Evolutionary conservation across 2,329 filamentous ascomycete species (phyloP), one percentile per base, ranked within the genome.

Genomic region (Diaporthe destruens): DNA sequence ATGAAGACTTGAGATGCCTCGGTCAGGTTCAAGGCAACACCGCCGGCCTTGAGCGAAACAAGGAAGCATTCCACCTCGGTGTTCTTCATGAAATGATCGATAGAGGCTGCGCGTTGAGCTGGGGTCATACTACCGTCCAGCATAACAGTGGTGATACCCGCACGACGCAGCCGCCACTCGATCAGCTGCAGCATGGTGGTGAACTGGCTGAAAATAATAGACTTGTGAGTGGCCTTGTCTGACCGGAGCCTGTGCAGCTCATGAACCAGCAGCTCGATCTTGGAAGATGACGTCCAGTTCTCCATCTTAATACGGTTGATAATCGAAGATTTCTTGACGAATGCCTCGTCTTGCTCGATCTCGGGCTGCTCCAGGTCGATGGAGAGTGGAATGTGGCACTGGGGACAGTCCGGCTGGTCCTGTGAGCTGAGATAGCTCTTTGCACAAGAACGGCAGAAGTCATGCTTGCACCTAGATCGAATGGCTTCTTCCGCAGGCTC

Each of bases 221-320:
- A 97, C 84, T 99, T 99, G 81, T 96, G 92, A 0, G 95, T 97
- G 75, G 95, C 92, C 81, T 97, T 98, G 84, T 97, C 94, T 72
- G 93, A 97, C 72, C 96, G 92, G 51, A 98, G 88, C 81, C 94
- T 93, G 85, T 97, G 96, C 2, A 99, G 88, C 79, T 98, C 95
- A 79, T 98, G 97, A 12, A 98, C 93, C 7, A 99, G 89, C 81
- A 97, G 91, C 84, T 99, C 96, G 76, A 99, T 99, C 85, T 99
- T 99, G 75, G 95, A 98, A 1, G 95, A 98, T 0, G 94, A 98
- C 0, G 95, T 98, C 96, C 96, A 99, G 78, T 98, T 94, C 81
- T 97, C 94, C 95, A 98, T 98, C 83, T 96, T 94, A 84, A 99
- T 98, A 71, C 96, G 93, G 81, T 98, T 98, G 86, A 98, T 97